Conservation (phyloP, 2,329 filamentous ascomycete species). For the Fusarium floridanum region DNA sequence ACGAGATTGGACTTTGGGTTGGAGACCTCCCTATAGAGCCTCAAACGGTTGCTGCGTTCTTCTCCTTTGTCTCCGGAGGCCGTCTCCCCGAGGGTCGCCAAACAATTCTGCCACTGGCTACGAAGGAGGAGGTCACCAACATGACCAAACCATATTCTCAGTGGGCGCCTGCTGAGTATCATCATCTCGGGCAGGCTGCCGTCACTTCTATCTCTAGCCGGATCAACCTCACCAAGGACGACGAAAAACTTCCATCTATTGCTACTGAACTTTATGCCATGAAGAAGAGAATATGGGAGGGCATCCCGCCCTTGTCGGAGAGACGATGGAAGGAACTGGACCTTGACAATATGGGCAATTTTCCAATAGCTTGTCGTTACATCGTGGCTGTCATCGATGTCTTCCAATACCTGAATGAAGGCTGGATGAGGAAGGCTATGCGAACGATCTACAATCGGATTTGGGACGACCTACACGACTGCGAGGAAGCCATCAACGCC, state of each 20-base stretch:
- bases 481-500: conserved; percentile 44
- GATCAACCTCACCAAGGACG: conserved; percentile 42
- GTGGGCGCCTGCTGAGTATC: conserved; percentile 44
- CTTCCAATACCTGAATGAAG: conserved; percentile 46
- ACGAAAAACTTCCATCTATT: conserved; percentile 26
- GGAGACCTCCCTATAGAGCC: conserved; percentile 42
- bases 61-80: conserved; percentile 31
- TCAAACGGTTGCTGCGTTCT: conserved; percentile 37
- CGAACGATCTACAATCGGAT: conserved; percentile 47
- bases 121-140: conserved; percentile 11
- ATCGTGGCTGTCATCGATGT: conserved; percentile 39
- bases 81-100: conserved; percentile 15
- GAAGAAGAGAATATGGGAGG: conserved; percentile 49
- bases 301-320: conserved; percentile 45
- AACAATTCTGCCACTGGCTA: conserved; percentile 20
- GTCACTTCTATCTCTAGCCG: conserved; percentile 18
- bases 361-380: conserved; percentile 43
- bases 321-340: conserved; percentile 43
- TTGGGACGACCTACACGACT: conserved; percentile 39
- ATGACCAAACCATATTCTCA: conserved; percentile 29
- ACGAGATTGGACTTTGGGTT: conserved; percentile 31
- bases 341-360: conserved; percentile 40
- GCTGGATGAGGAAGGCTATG: conserved; percentile 30
- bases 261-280: conserved; percentile 47
- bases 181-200: conserved; percentile 11